These are phyloP conservation scores for Rubroshorea leprosula DNA, from an alignment of 345 rosid genomes.

Conservation along the genomic window DNA sequence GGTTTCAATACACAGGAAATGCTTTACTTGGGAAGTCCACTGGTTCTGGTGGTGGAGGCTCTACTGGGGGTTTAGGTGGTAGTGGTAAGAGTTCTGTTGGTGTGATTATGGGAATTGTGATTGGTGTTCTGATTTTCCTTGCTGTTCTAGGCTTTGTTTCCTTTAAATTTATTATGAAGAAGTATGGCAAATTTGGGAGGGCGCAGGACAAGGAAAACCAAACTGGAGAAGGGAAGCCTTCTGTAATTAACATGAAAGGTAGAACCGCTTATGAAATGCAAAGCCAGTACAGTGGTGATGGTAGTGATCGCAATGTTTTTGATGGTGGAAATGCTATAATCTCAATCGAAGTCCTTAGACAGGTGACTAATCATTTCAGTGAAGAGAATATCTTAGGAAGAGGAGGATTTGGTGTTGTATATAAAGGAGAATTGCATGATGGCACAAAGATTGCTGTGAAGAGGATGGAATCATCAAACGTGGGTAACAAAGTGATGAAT, in stretches of 20 bases:
- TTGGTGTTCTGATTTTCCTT: conserved; percentile 39
- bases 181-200: conserved; percentile 31
- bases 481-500: conserved; percentile 64
- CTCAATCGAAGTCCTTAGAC: conserved; percentile 60
- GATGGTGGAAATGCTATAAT: conserved; percentile 61
- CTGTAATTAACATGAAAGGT: conserved; percentile 14
- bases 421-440: conserved; percentile 76
- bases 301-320: conserved; percentile 40
- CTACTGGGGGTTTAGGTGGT: conserved; percentile 23
- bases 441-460: conserved; percentile 83
- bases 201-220: conserved; percentile 36
- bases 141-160: conserved; percentile 39
- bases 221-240: conserved; percentile 19
- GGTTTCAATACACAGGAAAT: conserved; percentile 45
- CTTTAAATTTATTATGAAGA: conserved; percentile 39
- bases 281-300: conserved; percentile 58
- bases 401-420: conserved; percentile 91
- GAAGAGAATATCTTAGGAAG: conserved; percentile 64
- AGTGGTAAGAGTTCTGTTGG: conserved; percentile 27
- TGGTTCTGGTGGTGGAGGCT: conserved; percentile 17
- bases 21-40: conserved; percentile 29
- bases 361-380: conserved; percentile 68
- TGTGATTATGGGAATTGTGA: conserved; percentile 42
- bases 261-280: conserved; percentile 37
- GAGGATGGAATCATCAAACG: conserved; percentile 62